Percentiles rank a stretch among this genome's conserved stretches.
Evolutionary conservation across 768 basidiomycete species (phyloP).

Genomic region (Tubosaeta brunneosetosa): DNA sequence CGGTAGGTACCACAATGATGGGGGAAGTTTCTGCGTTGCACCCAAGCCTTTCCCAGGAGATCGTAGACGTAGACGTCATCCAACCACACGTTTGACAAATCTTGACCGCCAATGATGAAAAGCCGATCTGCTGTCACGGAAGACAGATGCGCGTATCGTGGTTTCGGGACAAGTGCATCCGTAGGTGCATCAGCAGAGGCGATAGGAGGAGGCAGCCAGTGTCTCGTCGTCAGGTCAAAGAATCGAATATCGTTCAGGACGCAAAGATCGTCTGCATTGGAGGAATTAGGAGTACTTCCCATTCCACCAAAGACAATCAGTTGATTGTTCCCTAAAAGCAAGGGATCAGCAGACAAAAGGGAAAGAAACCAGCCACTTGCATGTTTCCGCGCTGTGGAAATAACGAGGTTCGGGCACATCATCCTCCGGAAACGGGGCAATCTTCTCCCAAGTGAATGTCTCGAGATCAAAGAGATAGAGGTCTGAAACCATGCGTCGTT

Average conservation of each 20-base stretch:
- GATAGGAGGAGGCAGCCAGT: slow-evolving; percentile 54
- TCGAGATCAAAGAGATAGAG: slow-evolving; percentile 87
- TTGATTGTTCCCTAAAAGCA: slow-evolving; percentile 67
- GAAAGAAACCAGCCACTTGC: slow-evolving; percentile 34
- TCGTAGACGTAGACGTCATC: slow-evolving; percentile 93
- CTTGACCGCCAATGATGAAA: slow-evolving; percentile 93
- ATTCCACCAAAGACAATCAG: slow-evolving; percentile 95
- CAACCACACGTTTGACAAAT: slow-evolving; percentile 88
- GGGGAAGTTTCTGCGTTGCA: slow-evolving; percentile 73
- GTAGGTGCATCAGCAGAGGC: slow-evolving; percentile 34
- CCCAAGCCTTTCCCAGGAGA: slow-evolving; percentile 67
- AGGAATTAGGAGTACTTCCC: slow-evolving; percentile 71
- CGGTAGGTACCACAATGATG: slow-evolving; percentile 97
- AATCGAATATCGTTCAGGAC: slow-evolving; percentile 93
- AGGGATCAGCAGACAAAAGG: slow-evolving; percentile 10
- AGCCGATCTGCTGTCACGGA: slow-evolving; percentile 79
- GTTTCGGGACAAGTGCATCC: slow-evolving; percentile 61
- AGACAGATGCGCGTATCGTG: slow-evolving; percentile 93
- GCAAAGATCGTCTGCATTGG: slow-evolving; percentile 73
- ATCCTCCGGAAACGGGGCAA: slow-evolving; percentile 58
- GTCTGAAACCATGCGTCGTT: slow-evolving; percentile 85
- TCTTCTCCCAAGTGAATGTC: slow-evolving; percentile 73
- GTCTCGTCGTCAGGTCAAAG: slow-evolving; percentile 67
- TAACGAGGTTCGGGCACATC: slow-evolving; percentile 80
- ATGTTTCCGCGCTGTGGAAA: slow-evolving; percentile 90